These are phyloP conservation scores for Trametes cinnabarina DNA, from an alignment of 768 basidiomycete genomes.

Conservation along the genomic window DNA sequence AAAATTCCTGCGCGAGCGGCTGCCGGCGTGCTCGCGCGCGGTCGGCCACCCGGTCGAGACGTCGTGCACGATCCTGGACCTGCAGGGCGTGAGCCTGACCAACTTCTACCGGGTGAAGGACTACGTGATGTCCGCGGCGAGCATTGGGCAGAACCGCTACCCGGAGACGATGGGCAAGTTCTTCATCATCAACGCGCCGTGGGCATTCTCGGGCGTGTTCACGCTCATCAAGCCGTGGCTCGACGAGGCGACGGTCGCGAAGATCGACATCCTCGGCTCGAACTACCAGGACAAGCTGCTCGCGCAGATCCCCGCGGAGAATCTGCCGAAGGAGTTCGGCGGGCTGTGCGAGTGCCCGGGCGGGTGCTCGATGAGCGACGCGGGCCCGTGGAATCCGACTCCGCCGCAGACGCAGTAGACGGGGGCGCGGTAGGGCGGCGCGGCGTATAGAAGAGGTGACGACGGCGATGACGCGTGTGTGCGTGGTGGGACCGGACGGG, in stretches of 20 bases:
- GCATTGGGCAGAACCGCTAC: slow-evolving; percentile 88
- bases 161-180: slow-evolving; percentile 97
- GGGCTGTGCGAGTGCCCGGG: slow-evolving; percentile 74
- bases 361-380: slow-evolving; percentile 86
- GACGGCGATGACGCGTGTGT: not conserved
- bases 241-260: slow-evolving; percentile 90
- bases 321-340: slow-evolving; percentile 83
- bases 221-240: slow-evolving; percentile 87
- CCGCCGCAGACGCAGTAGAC: slow-evolving; percentile 7
- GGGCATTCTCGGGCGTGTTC: slow-evolving; percentile 90
- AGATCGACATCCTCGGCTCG: slow-evolving; percentile 87
- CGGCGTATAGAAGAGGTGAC: not conserved
- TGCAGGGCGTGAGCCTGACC: slow-evolving; percentile 63
- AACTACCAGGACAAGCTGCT: slow-evolving; percentile 74
- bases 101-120: slow-evolving; percentile 92
- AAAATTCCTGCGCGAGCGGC: slow-evolving; percentile 73
- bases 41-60: slow-evolving; percentile 92
- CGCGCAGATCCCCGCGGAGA: slow-evolving; percentile 79
- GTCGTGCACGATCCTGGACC: slow-evolving; percentile 95
- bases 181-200: slow-evolving; percentile 98
- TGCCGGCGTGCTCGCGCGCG: slow-evolving; percentile 71
- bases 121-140: slow-evolving; percentile 74
- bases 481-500: too few relatives aligned
- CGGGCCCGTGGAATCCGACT: slow-evolving; percentile 90
- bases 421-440: not conserved